Evolutionary conservation across 495 filamentous ascomycete genomes (phyloP).

Genomic region (Neurospora terricola): DNA sequence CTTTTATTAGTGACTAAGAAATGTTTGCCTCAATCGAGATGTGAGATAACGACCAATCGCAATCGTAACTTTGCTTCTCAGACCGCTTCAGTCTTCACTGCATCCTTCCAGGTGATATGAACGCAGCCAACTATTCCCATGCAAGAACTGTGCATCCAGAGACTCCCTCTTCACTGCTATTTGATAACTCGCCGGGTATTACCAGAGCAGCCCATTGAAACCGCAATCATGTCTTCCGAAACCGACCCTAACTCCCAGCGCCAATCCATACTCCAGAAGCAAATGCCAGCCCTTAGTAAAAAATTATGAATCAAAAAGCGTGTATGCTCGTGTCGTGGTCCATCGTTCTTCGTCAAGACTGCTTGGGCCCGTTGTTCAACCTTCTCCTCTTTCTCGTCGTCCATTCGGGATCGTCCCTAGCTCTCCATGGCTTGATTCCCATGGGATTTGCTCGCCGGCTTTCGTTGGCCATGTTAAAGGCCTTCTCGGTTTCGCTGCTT

Average conservation of each 20-base stretch:
- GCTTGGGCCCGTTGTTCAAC: background rate
- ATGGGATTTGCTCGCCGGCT: constrained; percentile 36
- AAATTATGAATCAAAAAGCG: background rate
- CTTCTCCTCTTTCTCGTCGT: constrained; percentile 6
- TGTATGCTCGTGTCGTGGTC: background rate
- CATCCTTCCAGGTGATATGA: background rate
- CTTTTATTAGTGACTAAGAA: background rate
- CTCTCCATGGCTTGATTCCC: constrained; percentile 41
- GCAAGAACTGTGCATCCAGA: background rate
- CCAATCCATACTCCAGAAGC: background rate
- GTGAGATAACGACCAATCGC: background rate
- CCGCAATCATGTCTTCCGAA: background rate
- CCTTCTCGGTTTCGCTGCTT: constrained; percentile 29
- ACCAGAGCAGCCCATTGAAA: background rate
- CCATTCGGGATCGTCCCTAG: constrained; percentile 41
- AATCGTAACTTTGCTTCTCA: background rate
- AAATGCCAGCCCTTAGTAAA: background rate
- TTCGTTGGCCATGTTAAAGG: constrained; percentile 30
- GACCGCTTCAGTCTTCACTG: background rate
- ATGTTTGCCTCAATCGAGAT: background rate
- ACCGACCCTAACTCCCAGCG: background rate
- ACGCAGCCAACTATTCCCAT: background rate
- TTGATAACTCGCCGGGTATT: background rate
- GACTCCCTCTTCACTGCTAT: background rate
- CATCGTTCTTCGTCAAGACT: background rate